Evolutionary conservation across 1,284 basidiomycete genomes (phyloP).

Genomic region (Ustilago loliicola): DNA sequence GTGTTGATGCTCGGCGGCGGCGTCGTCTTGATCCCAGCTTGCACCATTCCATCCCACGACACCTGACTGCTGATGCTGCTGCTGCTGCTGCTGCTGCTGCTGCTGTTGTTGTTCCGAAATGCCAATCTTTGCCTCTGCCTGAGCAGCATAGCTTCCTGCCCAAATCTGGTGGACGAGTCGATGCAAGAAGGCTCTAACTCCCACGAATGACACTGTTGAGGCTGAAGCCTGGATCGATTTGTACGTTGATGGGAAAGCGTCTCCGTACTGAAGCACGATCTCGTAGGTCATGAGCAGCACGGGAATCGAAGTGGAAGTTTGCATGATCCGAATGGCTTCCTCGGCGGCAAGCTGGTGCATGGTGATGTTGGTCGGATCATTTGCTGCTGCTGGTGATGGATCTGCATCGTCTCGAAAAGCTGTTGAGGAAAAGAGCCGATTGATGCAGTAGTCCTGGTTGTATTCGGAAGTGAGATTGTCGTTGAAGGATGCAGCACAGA

Average conservation of each 20-base stretch:
- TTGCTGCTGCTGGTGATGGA: neutral
- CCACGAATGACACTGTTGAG: conserved; percentile 33
- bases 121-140: conserved; percentile 58
- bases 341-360: conserved; percentile 51
- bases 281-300: conserved; percentile 84
- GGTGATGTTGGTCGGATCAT: conserved; percentile 7
- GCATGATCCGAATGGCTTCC: conserved; percentile 50
- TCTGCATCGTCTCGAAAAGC: conserved; percentile 38
- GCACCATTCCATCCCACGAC: conserved; percentile 23
- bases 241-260: conserved; percentile 45
- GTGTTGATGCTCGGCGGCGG: neutral
- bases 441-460: conserved; percentile 56
- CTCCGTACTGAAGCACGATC: conserved; percentile 81
- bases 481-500: conserved; percentile 58
- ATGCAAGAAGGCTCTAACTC: conserved; percentile 56
- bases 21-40: conserved; percentile 24
- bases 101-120: conserved; percentile 25
- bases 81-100: too few species aligned
- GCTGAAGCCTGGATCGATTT: conserved; percentile 49
- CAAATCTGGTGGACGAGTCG: conserved; percentile 68
- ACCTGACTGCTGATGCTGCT: too few species aligned
- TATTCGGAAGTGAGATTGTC: conserved; percentile 42
- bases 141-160: conserved; percentile 67
- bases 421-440: conserved; percentile 50
- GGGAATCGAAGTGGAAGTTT: conserved; percentile 81